Evolutionary conservation across 2,329 filamentous ascomycete species (phyloP), one percentile per base, ranked within the genome.

Genomic region (Pestalotiopsis sp.): DNA sequence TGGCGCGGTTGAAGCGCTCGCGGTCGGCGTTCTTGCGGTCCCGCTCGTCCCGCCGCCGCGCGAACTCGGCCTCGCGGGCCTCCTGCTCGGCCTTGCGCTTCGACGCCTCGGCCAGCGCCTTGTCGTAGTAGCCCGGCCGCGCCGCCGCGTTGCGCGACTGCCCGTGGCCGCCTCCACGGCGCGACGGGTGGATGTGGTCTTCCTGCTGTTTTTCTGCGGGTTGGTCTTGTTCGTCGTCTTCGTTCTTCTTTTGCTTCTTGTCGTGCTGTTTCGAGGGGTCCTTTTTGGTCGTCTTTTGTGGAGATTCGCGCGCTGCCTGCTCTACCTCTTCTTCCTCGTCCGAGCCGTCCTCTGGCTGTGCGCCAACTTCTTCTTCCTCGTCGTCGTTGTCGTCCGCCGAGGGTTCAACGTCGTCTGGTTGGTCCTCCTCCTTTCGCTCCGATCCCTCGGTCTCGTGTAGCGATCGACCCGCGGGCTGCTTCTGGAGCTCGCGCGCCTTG

Each of bases 1-100:
- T 89, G 71, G 91, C 89, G 73, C 87, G 89, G 69, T 89, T 86
- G 75, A 91, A 88, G 70, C 85, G 85, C 73, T 90, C 85, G 13
- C 91, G 89, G 74, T 91, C 89, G 64, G 92, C 91, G 3, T 87
- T 82, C 70, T 89, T 88, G 72, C 85, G 86, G 76, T 91, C 88
- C 1, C 90, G 87, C 77, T 95, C 90, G 70, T 89, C 88, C 71
- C 88, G 87, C 52, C 84, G 82, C 20, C 80, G 79, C 75, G 81
- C 78, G 5, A 78, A 74, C 76, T 87, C 86, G 45, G 77, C 78
- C 3, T 76, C 74, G 25, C 82, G 80, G 62, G 77, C 77, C 78
- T 86, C 84, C 0, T 80, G 81, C 68, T 84, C 81, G 5, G 79
- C 75, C 69, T 76, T 79, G 67, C 77, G 79, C 74, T 82, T 80